These are phyloP conservation scores for Isoetes taiwanensis DNA, from an alignment of 75 land plant genomes.

Conservation along the genomic window DNA sequence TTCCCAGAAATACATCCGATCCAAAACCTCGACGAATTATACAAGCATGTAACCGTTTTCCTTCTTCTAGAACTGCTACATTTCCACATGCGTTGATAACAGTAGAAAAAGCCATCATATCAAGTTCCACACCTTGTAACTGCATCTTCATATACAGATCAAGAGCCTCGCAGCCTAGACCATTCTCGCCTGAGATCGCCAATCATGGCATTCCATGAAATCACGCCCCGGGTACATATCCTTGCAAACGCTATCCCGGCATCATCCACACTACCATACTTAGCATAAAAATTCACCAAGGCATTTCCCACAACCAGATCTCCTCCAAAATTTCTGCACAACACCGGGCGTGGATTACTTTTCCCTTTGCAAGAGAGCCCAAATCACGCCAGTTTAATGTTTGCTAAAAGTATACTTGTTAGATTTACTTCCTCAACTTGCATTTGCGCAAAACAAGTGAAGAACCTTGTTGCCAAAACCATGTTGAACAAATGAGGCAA, in stretches of 20 bases:
- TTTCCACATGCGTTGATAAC: conserved; percentile 40
- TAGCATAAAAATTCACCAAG: too few relatives aligned
- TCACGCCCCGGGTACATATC: conserved; percentile 31
- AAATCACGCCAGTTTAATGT: too few relatives aligned
- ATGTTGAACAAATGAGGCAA: too few relatives aligned
- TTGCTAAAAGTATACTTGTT: too few relatives aligned
- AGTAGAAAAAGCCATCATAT: conserved; percentile 31
- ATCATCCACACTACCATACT: conserved; percentile 22
- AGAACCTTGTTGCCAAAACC: too few relatives aligned
- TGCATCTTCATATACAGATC: conserved; percentile 31
- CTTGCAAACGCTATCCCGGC: conserved; percentile 34
- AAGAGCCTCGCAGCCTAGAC: conserved; percentile 16
- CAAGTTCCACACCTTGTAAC: conserved; percentile 18
- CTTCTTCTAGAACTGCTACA: conserved; percentile 8
- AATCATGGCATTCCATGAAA: conserved; percentile 50
- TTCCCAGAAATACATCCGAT: neutral
- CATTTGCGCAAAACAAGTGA: too few relatives aligned
- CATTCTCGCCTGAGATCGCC: conserved; percentile 28
- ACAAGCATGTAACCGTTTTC: conserved; percentile 33
- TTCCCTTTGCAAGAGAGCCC: too few relatives aligned
- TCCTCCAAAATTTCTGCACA: too few relatives aligned
- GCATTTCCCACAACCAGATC: too few relatives aligned
- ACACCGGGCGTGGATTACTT: too few relatives aligned
- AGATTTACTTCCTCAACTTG: too few relatives aligned
- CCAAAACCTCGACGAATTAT: conserved; percentile 21